phyloP scores from a whole-genome alignment of 129 eudicot species.

The Artemisia tridentata region DNA sequence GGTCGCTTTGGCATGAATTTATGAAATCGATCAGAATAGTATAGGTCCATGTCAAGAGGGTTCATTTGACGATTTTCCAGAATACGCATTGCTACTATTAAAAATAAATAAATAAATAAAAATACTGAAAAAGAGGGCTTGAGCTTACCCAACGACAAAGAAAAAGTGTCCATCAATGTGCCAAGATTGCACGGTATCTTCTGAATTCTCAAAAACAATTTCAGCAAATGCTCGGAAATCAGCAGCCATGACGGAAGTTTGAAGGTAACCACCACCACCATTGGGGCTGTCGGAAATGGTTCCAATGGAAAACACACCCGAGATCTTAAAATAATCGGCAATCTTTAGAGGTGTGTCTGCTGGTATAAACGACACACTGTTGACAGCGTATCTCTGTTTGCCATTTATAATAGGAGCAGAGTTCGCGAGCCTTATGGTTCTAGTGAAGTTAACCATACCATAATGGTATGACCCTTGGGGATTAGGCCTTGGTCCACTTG shows the following conservation, averaged over 20 bases:
- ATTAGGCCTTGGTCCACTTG: slow-evolving; percentile 87
- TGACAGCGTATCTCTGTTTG: slow-evolving; percentile 66
- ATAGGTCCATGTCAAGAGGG: neutral
- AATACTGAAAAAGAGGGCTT: neutral
- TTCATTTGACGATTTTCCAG: neutral
- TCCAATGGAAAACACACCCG: slow-evolving; percentile 58
- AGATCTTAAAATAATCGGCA: slow-evolving; percentile 67
- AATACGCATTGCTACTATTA: neutral
- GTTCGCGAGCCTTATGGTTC: slow-evolving; percentile 57
- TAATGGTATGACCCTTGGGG: slow-evolving; percentile 86
- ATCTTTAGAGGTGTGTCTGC: slow-evolving; percentile 75
- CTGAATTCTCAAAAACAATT: slow-evolving; percentile 63
- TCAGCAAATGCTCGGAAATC: slow-evolving; percentile 61
- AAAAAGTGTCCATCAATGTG: slow-evolving; percentile 75
- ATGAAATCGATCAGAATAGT: too few relatives aligned
- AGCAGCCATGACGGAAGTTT: slow-evolving; percentile 72
- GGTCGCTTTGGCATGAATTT: too few relatives aligned
- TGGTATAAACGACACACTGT: slow-evolving; percentile 59
- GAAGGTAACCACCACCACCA: slow-evolving; percentile 56
- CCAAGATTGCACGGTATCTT: slow-evolving; percentile 63
- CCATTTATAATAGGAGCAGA: slow-evolving; percentile 68
- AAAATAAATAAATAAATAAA: too few relatives aligned
- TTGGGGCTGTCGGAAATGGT: slow-evolving; percentile 53
- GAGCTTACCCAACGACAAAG: slow-evolving; percentile 72
- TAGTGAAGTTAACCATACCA: slow-evolving; percentile 57